Base-by-base conservation (phyloP, 164 flowering plant genomes). In the Echeveria elegans region DNA sequence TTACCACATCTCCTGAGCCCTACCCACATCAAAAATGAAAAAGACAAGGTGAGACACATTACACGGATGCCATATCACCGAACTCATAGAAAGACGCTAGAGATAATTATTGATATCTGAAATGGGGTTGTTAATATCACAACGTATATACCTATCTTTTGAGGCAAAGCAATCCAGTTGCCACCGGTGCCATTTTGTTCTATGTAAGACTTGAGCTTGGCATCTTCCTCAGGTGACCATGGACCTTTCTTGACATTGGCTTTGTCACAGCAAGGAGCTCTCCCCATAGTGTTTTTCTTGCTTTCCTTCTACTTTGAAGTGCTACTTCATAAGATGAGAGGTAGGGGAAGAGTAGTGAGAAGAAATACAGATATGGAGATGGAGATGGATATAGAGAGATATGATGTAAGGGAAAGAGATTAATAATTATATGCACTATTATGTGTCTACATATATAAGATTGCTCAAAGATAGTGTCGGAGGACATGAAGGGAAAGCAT, bases 191-290 rank as follows among this genome's bases (percentile, higher is more conserved):
- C 95, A 72, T 80, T 68, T 66, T 82, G 76, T 63, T 88, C 85
- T 19, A 88, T 86, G 66, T 76, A 86, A 19, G 81, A 80, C 67
- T 83, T 88, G 71, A 88, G 93, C 79, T 76, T 83, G 5, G 78
- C 68, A 69, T 88, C 91, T 80, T 88, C 94, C 67, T 86, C 94
- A 64, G 94, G 91, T n/a, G 94, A 85, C 94, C 94, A 88, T 56
- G 94, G 95, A 5, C 95, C 95, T 77, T 78, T 88, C 88, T 88
- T 88, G 72, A 88, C 95, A 73, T 82, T 85, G 70, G 90, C 88
- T 68, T 88, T 88, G 80, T 88, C 95, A 76, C 95, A 88, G 68
- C 95, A 86, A 70, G 95, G 95, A 74, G 95, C 95, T 75, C 95
- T 86, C 24, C 89, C 95, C 91, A 86, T 87, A 43, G 66, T 68